Conservation (phyloP, 2,329 filamentous ascomycete genomes). For the Claviceps fusiformis region DNA sequence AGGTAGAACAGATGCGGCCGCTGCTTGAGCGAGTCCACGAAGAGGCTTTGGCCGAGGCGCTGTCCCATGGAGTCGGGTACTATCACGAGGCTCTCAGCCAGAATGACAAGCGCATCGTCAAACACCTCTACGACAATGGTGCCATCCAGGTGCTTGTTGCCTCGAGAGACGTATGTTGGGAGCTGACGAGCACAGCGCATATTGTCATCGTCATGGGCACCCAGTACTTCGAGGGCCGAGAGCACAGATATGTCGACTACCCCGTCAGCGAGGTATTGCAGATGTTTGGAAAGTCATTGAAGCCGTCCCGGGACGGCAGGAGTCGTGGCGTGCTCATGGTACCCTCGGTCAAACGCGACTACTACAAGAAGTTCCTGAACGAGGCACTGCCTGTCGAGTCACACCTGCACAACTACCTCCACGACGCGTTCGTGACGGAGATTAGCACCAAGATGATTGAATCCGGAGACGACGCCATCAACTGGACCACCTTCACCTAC, state of each 20-base stretch:
- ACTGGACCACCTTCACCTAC: conserved; percentile 97
- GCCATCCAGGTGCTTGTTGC: conserved; percentile 73
- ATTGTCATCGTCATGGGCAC: conserved; percentile 95
- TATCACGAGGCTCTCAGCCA: conserved; percentile 86
- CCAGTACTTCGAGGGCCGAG: conserved; percentile 90
- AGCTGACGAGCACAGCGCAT: conserved; percentile 76
- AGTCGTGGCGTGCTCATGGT: conserved; percentile 94
- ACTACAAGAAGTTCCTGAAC: conserved; percentile 97
- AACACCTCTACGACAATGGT: conserved; percentile 78
- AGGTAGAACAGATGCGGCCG: conserved; percentile 67
- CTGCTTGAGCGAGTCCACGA: conserved; percentile 76
- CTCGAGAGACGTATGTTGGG: conserved; percentile 87
- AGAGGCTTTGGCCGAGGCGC: conserved; percentile 70
- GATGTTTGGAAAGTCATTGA: conserved; percentile 91
- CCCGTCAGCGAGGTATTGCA: conserved; percentile 86
- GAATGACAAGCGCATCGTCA: conserved; percentile 86
- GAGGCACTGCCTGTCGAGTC: conserved; percentile 94
- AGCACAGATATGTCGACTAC: conserved; percentile 96
- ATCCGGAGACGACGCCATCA: conserved; percentile 91
- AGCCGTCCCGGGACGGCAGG: conserved; percentile 63
- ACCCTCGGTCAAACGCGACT: conserved; percentile 84
- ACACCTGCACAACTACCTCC: conserved; percentile 78
- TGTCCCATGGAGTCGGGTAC: conserved; percentile 91
- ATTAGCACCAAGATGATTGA: conserved; percentile 93
- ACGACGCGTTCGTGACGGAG: conserved; percentile 94